Conservation (phyloP, 225 moss, liverwort and hornwort genomes). For the Polytrichum formosum region DNA sequence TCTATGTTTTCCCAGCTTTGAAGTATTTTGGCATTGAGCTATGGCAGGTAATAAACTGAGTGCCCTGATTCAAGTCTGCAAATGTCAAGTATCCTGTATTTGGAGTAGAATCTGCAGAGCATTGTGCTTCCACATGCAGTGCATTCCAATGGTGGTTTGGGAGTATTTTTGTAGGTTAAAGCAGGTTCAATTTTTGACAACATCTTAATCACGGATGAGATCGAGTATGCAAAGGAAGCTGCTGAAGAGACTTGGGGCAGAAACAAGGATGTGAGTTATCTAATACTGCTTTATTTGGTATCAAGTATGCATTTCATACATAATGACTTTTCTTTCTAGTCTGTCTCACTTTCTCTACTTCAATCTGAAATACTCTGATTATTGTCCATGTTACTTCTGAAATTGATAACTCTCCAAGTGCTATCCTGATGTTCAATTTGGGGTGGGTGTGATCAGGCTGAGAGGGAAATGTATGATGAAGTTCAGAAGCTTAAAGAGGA, state of each 20-base stretch:
- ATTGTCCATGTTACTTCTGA: too few species aligned
- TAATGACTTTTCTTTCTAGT: not conserved
- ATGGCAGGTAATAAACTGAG: constrained; percentile 67
- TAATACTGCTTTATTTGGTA: not conserved
- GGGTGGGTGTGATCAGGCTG: constrained; percentile 39
- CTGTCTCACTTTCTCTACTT: not conserved
- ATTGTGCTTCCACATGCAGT: too few species aligned
- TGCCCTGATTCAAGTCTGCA: not conserved
- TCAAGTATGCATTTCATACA: not conserved
- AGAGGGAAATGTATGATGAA: constrained; percentile 74
- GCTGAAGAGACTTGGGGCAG: constrained; percentile 77
- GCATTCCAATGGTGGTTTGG: not conserved
- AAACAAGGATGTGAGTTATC: constrained; percentile 45
- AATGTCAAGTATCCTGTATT: not conserved
- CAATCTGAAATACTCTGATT: constrained; percentile 3
- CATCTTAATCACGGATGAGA: constrained; percentile 79
- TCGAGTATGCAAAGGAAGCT: constrained; percentile 76
- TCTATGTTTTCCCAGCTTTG: constrained; percentile 78
- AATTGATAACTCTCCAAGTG: too few species aligned
- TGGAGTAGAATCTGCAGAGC: too few species aligned
- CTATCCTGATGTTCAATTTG: constrained; percentile 4
- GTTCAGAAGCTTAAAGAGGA: constrained; percentile 54
- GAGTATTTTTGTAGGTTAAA: constrained; percentile 59
- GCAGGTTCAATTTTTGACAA: constrained; percentile 91
- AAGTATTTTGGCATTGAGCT: constrained; percentile 90